phyloP scores from a whole-genome alignment of 306 rosid genomes.

The Cicer chorassanicum region DNA sequence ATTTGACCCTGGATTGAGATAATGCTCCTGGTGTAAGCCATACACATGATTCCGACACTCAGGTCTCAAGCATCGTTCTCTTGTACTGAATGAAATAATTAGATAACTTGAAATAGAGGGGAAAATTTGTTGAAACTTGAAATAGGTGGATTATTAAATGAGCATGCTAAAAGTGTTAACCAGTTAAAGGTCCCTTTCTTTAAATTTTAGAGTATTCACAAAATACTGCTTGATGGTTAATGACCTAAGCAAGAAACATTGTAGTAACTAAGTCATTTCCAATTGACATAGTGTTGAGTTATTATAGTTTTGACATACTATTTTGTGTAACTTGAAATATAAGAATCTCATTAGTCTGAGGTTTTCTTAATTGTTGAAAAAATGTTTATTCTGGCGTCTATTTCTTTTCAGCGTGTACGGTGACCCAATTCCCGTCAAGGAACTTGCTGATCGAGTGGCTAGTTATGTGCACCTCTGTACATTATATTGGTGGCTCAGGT shows the following conservation, averaged over 20 bases:
- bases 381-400: slow-evolving; percentile 34
- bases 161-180: slow-evolving; percentile 23
- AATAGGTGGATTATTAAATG: slow-evolving; percentile 19
- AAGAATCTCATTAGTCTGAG: neutral
- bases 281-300: neutral
- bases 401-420: slow-evolving; percentile 73
- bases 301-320: neutral
- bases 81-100: slow-evolving; percentile 18
- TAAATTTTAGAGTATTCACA: neutral
- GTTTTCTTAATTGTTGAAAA: slow-evolving; percentile 38
- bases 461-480: slow-evolving; percentile 99
- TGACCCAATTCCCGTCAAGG: slow-evolving; percentile 88
- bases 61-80: neutral
- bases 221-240: slow-evolving; percentile 3
- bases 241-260: slow-evolving; percentile 5
- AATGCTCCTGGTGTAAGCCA: neutral
- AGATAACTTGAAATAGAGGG: slow-evolving; percentile 15
- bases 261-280: slow-evolving; percentile 18
- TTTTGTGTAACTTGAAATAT: slow-evolving; percentile 18
- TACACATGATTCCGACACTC: slow-evolving; percentile 1
- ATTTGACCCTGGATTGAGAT: slow-evolving; percentile 19
- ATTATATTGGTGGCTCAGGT: slow-evolving; percentile 99
- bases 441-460: slow-evolving; percentile 95
- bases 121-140: slow-evolving; percentile 10
- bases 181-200: slow-evolving; percentile 5